Evolutionary conservation across 345 rosid species (phyloP).

Genomic region (Trapa incisa): DNA sequence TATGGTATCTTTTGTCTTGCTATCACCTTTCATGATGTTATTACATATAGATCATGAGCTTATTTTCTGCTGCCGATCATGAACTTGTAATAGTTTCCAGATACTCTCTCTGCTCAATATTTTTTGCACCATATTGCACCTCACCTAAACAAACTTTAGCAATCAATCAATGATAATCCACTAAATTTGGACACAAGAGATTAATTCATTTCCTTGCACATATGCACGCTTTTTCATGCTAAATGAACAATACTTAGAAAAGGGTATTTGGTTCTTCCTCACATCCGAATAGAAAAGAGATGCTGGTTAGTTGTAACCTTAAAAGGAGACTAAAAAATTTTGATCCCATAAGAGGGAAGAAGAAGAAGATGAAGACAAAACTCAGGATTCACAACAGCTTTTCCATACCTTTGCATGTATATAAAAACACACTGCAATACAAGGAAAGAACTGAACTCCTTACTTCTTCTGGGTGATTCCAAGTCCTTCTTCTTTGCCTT

Average conservation of each 20-base stretch:
- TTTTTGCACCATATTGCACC: neutral
- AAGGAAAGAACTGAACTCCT: neutral
- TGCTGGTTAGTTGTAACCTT: conserved; percentile 5
- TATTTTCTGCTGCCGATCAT: neutral
- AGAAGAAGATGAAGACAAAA: conserved; percentile 9
- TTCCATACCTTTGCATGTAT: neutral
- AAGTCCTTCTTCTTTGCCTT: too few species aligned
- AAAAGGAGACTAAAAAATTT: conserved; percentile 14
- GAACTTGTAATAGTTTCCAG: neutral
- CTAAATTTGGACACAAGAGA: too few species aligned
- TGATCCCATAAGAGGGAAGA: conserved; percentile 16
- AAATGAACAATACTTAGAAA: too few species aligned
- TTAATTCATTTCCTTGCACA: too few species aligned
- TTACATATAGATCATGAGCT: neutral
- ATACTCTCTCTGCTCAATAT: neutral
- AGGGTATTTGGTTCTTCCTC: too few species aligned
- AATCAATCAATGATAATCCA: too few species aligned
- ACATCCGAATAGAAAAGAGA: conserved; percentile 7
- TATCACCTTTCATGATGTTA: neutral
- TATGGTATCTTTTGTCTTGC: neutral
- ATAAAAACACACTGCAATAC: too few species aligned
- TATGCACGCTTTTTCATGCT: too few species aligned
- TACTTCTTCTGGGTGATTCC: too few species aligned
- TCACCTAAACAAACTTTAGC: too few species aligned
- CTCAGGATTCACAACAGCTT: neutral